Base-by-base conservation (phyloP, 2,329 filamentous ascomycete genomes). In the Exophiala calicioides region DNA sequence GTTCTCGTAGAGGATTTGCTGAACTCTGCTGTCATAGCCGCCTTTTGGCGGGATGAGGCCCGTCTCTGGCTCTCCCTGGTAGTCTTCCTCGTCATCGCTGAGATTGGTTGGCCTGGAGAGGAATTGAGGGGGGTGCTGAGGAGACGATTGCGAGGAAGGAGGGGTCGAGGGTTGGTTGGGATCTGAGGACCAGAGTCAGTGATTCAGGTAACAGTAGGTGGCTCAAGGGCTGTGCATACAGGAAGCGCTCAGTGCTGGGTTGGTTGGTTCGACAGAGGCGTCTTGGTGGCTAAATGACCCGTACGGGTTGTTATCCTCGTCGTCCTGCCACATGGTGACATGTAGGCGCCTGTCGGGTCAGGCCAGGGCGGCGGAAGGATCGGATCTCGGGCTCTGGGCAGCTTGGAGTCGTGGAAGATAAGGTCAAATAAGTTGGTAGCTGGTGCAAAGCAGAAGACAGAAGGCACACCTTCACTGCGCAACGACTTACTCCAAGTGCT, bases 281-380 rank as follows among this genome's bases (percentile, higher is more conserved):
- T 94, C 88, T 61, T 88, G 83, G 61, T 87, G 86, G 68, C 93
- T 88, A 73, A 95, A 96, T 68, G 88, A 91, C 62, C 90, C 90
- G 65, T 97, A 96, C 4, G 91, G 91, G 68, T 97, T 97, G 72
- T 97, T 97, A 65, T 97, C 89, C 73, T 97, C 91, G 76, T 97
- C 90, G 78, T 96, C 94, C 50, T 56, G 53, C 91, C 91, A 97
- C 91, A 97, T 97, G 59, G 61, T 78, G 66, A 42, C 43, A 15
- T 48, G 26, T 26, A 21, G 10, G 10, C 10, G 13, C 16, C 24
- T 32, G 23, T 15, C 27, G 7, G 8, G 8, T 33, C 15, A 50
- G 26, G 18, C 37, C 32, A n/a, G n/a, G n/a, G n/a, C n/a, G n/a
- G n/a, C n/a, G n/a, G n/a, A n/a, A n/a, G n/a, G n/a, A n/a, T n/a